A percentile compares a stretch with the other conserved stretches of the same genome.
Conservation (phyloP, 106 monocot species). For the Narthecium ossifragum region DNA sequence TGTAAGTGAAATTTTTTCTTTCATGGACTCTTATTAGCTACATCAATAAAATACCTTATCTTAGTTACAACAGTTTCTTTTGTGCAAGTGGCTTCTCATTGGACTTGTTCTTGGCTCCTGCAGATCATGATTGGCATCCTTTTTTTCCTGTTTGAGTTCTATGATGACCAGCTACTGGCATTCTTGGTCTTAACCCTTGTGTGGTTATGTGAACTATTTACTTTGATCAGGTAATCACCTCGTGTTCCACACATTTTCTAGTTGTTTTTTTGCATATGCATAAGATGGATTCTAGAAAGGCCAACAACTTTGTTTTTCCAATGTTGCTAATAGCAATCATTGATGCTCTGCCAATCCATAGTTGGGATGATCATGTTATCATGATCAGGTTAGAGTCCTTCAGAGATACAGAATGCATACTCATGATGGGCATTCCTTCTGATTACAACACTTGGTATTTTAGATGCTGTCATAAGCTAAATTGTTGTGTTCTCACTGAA, state of each 20-base stretch:
- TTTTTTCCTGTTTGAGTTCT: constrained; percentile 98
- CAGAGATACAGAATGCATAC: too few species aligned
- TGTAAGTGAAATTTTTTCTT: constrained; percentile 32
- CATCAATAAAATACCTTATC: neutral
- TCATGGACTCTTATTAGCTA: neutral
- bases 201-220: constrained; percentile 98
- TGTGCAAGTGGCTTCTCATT: neutral
- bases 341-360: too few species aligned
- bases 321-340: too few species aligned
- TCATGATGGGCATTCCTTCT: too few species aligned
- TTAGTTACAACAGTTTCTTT: neutral
- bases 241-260: too few species aligned
- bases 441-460: too few species aligned
- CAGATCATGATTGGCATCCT: constrained; percentile 99
- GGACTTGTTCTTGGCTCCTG: constrained; percentile 8
- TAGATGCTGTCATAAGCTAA: too few species aligned
- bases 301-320: too few species aligned
- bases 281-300: too few species aligned
- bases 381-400: too few species aligned
- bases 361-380: too few species aligned
- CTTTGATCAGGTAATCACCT: constrained; percentile 80
- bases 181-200: constrained; percentile 95
- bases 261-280: too few species aligned
- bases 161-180: constrained; percentile 97
- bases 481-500: neutral